Base-by-base conservation (phyloP, 805 yeast genomes). In the Teunomyces pallodes region DNA sequence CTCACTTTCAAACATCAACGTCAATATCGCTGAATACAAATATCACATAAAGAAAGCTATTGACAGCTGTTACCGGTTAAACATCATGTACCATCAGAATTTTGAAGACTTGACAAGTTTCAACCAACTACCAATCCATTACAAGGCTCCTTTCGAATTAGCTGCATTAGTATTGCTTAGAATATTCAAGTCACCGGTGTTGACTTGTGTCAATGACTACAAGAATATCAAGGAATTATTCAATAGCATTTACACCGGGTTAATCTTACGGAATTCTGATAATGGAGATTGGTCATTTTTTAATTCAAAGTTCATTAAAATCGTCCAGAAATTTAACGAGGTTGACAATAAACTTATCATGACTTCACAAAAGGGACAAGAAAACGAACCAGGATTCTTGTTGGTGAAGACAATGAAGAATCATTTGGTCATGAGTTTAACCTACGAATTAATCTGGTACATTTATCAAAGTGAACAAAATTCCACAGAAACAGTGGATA, bases 391-490 rank as follows among this genome's bases (percentile, higher is more conserved):
- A 27, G 32, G 64, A 3, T 65, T 65, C 48, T 65, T 66, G 44
- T 53, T 73, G 33, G 58, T 73, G 16, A 64, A 62, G 41, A 60
- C 59, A 42, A 69, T 70, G 68, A 59, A 64, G 46, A 62, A 61
- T 46, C 64, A 68, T 51, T 60, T 71, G 42, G 68, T 64, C 7
- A 63, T 72, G 17, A 65, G 70, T 44, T 61, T 73, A 46, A 57
- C 57, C 36, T 70, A 70, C 52, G 78, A 73, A 54, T 52, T 73
- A 58, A 64, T 70, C 20, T 72, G 74, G 74, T 58, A 61, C 30
- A 65, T 70, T 17, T 69, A 68, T 54, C 61, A 59, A 36, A 51
- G 57, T 41, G 63, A 62, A 28, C 46, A 47, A 8, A 38, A 50
- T 14, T 8, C 36, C 26, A 20, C 6, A 14, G 26, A 41, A 38